Percentiles rank a stretch among this genome's conserved stretches.
phyloP scores from a whole-genome alignment of 352 stramenopile species.

The Thraustochytrium striatum region DNA sequence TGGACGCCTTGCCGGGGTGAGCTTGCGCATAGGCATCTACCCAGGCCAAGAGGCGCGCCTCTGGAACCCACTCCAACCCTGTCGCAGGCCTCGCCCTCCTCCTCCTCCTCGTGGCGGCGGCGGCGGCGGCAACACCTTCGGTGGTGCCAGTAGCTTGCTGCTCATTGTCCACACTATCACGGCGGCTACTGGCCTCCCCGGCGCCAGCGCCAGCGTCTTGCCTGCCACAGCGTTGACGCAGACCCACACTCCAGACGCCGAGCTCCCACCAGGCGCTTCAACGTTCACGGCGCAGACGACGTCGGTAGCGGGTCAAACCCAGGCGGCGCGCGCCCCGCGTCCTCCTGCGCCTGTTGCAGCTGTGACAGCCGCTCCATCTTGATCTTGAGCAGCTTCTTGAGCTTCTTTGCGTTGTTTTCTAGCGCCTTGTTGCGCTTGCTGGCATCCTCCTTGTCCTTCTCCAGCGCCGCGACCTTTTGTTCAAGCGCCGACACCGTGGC shows the following conservation, averaged over 20 bases:
- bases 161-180: too few species aligned
- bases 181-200: too few species aligned
- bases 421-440: background rate
- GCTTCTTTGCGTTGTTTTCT: background rate
- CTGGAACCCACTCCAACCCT: background rate
- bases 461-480: conserved; percentile 1
- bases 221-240: too few species aligned
- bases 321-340: background rate
- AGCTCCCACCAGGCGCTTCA: too few species aligned
- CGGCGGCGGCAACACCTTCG: too few species aligned
- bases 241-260: too few species aligned
- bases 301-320: conserved; percentile 22
- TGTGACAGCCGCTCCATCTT: background rate
- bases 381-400: conserved; percentile 20
- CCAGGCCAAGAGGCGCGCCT: background rate
- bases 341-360: background rate
- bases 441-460: background rate
- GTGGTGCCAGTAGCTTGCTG: too few species aligned
- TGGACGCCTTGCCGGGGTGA: background rate
- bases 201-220: too few species aligned
- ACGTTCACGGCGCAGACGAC: conserved; percentile 2
- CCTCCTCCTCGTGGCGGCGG: too few species aligned
- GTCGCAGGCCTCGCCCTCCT: too few species aligned
- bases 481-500: background rate
- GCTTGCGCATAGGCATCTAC: background rate